Evolutionary conservation across 805 yeast genomes (phyloP).

Genomic region (Cyberlindnera bimundalis): DNA sequence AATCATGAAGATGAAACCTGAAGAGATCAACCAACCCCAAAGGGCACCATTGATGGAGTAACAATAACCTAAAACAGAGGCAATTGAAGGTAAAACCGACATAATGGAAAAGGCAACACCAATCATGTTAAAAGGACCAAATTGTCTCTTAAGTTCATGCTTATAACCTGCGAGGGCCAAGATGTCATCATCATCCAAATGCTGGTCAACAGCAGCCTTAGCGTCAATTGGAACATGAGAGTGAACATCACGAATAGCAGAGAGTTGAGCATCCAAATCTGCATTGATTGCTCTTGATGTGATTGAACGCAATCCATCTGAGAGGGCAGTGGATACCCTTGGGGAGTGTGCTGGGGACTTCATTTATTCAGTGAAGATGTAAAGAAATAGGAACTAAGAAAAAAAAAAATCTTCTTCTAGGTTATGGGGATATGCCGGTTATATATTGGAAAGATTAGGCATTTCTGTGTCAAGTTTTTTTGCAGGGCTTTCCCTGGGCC

Average conservation of each 20-base stretch:
- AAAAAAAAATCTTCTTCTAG: too few relatives aligned
- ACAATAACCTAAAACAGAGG: constrained; percentile 51
- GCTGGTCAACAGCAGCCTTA: constrained; percentile 19
- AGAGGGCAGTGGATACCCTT: not conserved
- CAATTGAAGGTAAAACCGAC: constrained; percentile 57
- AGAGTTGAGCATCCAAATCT: constrained; percentile 2
- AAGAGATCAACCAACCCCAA: constrained; percentile 72
- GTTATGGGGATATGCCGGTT: too few relatives aligned
- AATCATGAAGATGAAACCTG: constrained; percentile 46
- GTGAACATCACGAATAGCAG: constrained; percentile 13
- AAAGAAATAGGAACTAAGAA: too few relatives aligned
- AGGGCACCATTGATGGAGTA: constrained; percentile 42
- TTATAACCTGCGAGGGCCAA: constrained; percentile 61
- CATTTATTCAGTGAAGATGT: too few relatives aligned
- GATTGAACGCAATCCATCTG: not conserved
- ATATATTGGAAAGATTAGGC: too few relatives aligned
- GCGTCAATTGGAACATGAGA: constrained; percentile 25
- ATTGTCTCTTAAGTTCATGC: constrained; percentile 62
- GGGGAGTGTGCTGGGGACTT: too few relatives aligned
- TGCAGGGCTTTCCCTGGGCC: too few relatives aligned
- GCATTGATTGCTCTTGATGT: not conserved
- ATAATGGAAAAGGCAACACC: constrained; percentile 70
- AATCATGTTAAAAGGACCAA: constrained; percentile 51
- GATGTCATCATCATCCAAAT: constrained; percentile 25
- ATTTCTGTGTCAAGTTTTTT: too few relatives aligned